Percentiles rank a stretch among this genome's conserved stretches.
These are phyloP conservation scores for Thielaviopsis populi DNA, from an alignment of 2,329 filamentous ascomycete genomes.

Conservation along the genomic window DNA sequence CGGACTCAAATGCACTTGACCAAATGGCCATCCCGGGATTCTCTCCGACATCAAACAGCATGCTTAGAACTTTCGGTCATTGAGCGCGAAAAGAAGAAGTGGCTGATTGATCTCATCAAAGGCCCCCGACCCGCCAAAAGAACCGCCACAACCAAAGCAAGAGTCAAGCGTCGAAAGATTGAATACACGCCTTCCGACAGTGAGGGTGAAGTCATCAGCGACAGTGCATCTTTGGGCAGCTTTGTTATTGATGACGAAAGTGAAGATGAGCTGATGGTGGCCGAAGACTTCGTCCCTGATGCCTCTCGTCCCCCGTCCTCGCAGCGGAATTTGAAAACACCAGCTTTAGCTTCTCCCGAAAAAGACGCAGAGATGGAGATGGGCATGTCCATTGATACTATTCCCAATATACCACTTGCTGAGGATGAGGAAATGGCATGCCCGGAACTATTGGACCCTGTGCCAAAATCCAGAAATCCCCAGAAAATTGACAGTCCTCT, in stretches of 20 bases:
- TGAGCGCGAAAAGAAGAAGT: slow-evolving; percentile 39
- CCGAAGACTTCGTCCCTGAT: neutral
- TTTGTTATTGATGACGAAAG: slow-evolving; percentile 34
- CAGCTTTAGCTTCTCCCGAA: neutral
- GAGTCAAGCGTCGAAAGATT: slow-evolving; percentile 15
- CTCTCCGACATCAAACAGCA: slow-evolving; percentile 40
- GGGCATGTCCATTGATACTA: neutral
- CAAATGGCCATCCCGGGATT: slow-evolving; percentile 36
- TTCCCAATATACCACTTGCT: neutral
- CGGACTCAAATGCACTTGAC: slow-evolving; percentile 36
- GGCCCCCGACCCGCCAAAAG: slow-evolving; percentile 21
- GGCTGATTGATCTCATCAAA: slow-evolving; percentile 34
- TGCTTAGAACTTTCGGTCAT: slow-evolving; percentile 51
- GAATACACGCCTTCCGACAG: slow-evolving; percentile 23
- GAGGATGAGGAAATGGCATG: neutral
- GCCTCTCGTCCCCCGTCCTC: neutral
- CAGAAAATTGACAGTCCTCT: neutral
- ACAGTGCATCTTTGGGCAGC: slow-evolving; percentile 30
- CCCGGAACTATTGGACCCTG: neutral
- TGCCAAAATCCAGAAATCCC: neutral
- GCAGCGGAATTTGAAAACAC: neutral
- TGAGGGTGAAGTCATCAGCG: slow-evolving; percentile 38
- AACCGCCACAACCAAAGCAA: neutral
- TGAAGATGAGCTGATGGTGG: neutral
- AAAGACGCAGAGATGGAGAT: neutral